Base-by-base conservation (phyloP, 2,329 filamentous ascomycete species). In the Claviceps sp. region DNA sequence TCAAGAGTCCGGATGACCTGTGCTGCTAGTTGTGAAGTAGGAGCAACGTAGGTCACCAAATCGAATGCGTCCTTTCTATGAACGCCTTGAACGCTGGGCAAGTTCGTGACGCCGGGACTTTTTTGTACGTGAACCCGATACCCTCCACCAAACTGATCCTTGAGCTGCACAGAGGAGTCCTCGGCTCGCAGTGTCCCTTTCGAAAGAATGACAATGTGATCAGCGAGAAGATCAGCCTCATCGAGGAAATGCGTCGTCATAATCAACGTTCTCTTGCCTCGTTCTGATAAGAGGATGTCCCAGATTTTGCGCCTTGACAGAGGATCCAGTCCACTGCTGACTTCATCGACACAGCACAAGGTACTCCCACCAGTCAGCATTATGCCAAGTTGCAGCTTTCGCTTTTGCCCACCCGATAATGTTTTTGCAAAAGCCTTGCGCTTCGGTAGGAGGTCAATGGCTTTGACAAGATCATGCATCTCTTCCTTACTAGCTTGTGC, bases 161-260 rank as follows among this genome's bases (percentile, higher is more conserved):
- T 96, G 47, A 96, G 76, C 60, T 87, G 86, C 4, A 90, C 88
- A 2, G 88, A 89, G 2, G 88, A 89, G 3, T 90, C 90, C 59
- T 88, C 76, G 0, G 87, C 88, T 52, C 88, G 86, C 2, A 95
- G 74, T 1, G 81, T 82, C 20, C 90, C 90, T 62, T 88, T 90
- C 3, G 88, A 94, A 11, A 96, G 71, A 50, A 96, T 88, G 1
- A 84, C 86, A 57, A 96, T 94, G 55, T 90, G 84, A 62, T 96
- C 91, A 0, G 89, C 85, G 1, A 96, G 76, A 1, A 95, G 73
- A 62, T 96, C 90, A 0, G 90, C 91, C 67, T 96, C 91, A 61
- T 96, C 91, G 8, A 96, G 74, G 65, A 95, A 96, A 65, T 96
- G 91, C 0, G 90, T 96, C 0, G 90, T 96, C 53, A 96, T 67